Percentiles rank a stretch among this genome's conserved stretches.
These are phyloP conservation scores for Alternaria sp. DNA, from an alignment of 2,329 filamentous ascomycete species.

Conservation along the genomic window DNA sequence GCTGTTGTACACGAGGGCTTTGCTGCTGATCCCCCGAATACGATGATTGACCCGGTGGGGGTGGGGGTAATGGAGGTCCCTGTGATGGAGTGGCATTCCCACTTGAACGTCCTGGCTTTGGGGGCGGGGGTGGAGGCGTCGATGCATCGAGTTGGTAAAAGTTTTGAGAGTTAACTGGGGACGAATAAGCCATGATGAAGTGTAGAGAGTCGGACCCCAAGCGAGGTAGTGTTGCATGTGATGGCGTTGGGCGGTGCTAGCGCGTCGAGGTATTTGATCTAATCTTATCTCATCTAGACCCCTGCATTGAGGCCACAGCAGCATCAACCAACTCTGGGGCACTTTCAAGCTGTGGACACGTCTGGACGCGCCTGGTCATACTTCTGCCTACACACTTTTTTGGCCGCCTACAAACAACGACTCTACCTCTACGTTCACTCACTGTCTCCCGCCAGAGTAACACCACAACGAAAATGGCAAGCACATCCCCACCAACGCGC, in stretches of 20 bases:
- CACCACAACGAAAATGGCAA: constrained; percentile 38
- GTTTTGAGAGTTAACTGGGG: constrained; percentile 49
- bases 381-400: constrained; percentile 21
- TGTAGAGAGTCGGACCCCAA: background rate
- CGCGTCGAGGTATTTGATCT: constrained; percentile 29
- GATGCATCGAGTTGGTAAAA: constrained; percentile 55
- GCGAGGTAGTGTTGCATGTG: constrained; percentile 10
- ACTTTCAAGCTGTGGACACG: constrained; percentile 37
- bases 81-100: constrained; percentile 53
- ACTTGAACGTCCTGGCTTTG: constrained; percentile 54
- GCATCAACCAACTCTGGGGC: constrained; percentile 19
- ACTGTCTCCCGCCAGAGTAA: constrained; percentile 5
- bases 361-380: constrained; percentile 19
- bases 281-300: constrained; percentile 46
- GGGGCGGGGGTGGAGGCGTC: constrained; percentile 59
- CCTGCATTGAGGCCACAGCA: constrained; percentile 48
- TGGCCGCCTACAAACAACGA: constrained; percentile 4
- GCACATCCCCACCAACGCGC: constrained; percentile 18
- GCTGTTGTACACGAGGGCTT: constrained; percentile 28
- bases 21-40: constrained; percentile 31
- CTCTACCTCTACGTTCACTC: background rate
- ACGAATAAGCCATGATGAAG: constrained; percentile 48
- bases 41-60: constrained; percentile 50
- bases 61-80: constrained; percentile 57
- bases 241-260: constrained; percentile 5